Conservation (phyloP, 192 early-diverging fungal genomes). For the Neocallimastix lanati region DNA sequence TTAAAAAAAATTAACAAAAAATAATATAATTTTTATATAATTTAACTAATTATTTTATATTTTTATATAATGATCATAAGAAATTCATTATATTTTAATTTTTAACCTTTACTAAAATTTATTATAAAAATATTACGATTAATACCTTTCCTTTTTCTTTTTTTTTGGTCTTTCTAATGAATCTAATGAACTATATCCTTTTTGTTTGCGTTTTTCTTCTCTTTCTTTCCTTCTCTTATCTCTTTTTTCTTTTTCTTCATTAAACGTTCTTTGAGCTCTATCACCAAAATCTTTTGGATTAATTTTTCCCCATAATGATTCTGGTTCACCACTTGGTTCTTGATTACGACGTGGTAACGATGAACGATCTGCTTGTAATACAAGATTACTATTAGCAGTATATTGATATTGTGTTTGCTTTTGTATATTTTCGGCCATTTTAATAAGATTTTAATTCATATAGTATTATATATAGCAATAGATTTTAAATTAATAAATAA, state of each 20-base stretch:
- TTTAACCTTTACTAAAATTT: too few relatives aligned
- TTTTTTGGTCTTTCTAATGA: constrained; percentile 10
- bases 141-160: constrained; percentile 36
- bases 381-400: constrained; percentile 85
- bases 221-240: constrained; percentile 30
- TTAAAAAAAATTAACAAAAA: too few relatives aligned
- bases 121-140: too few relatives aligned
- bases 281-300: constrained; percentile 71
- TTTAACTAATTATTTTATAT: too few relatives aligned
- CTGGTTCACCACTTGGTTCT: constrained; percentile 89
- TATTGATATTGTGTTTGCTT: constrained; percentile 13
- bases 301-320: constrained; percentile 74
- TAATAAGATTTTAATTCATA: not conserved
- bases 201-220: constrained; percentile 30
- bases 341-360: constrained; percentile 61
- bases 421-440: constrained; percentile 12
- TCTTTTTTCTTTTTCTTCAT: constrained; percentile 37
- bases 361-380: constrained; percentile 76
- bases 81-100: too few relatives aligned
- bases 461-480: too few relatives aligned
- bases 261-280: constrained; percentile 44
- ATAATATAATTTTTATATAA: too few relatives aligned
- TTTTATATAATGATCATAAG: not conserved
- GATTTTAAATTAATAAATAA: too few relatives aligned
- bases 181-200: constrained; percentile 6